Evolutionary conservation across 108 stramenopile species (phyloP), one percentile per base, ranked within the genome.

Genomic region (Nannochloropsis gaditana): DNA sequence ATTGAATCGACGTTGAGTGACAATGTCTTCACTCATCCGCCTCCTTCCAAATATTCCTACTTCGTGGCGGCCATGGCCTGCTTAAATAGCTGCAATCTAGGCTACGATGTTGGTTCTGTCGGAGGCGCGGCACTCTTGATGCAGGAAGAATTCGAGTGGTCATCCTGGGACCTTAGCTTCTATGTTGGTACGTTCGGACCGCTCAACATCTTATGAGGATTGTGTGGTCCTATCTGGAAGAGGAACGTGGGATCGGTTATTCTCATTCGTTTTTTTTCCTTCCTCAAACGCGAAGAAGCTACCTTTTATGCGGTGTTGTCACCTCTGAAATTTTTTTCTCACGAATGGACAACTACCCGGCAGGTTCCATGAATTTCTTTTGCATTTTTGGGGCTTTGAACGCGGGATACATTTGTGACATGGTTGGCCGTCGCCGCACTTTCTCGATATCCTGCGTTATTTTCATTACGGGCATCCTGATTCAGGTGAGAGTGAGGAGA

Each of bases 341-440:
- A 31, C 31, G 31, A 31, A 31, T 31, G 31, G 31, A 31, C 31
- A 31, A 31, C 31, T 31, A n/a, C n/a, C 59, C 59, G 15, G 4
- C 59, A 41, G 88, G 88, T 43, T 85, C 84, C 45, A 82, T 88
- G 43, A 88, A 88, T 45, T 50, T 88, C 43, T 84, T 88, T 17
- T 84, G 84, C 47, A 84, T 84, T 31, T 81, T 85, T 21, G 88
- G 88, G 44, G 88, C 79, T 9, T 84, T 88, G 10, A 41, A 85
- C 41, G 88, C 88, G 43, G 88, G 88, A 9, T 85, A 88, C 21
- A n/a, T 83, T 41, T 84, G 84, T 17, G 88, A 88, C 85, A 47
- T 43, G 42, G 45, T 88, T 42, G 88, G 88, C 17, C 82, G 88
- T 5, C 79, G 80, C n/a, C 80, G 45, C 31, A 85, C 88, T 11